Conservation (phyloP, 2,329 filamentous ascomycete species). For the Grosmannia penicillata region DNA sequence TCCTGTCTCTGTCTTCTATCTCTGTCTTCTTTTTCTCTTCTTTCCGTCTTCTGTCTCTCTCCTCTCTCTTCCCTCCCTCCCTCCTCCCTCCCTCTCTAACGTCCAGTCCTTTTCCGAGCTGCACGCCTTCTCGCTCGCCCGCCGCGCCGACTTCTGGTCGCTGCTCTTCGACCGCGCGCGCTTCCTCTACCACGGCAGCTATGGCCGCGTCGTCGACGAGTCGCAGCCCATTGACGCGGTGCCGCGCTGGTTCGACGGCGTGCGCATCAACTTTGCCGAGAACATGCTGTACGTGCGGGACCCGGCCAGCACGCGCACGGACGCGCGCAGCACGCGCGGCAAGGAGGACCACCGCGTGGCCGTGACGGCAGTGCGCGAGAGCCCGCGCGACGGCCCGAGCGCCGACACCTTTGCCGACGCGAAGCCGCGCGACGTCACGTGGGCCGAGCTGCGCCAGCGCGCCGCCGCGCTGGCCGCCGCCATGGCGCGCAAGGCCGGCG, state of each 20-base stretch:
- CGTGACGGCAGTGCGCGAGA: conserved; percentile 58
- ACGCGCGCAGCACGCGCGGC: conserved; percentile 29
- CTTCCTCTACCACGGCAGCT: conserved; percentile 48
- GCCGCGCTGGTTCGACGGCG: conserved; percentile 64
- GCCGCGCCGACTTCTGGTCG: conserved; percentile 49
- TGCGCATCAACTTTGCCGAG: conserved; percentile 64
- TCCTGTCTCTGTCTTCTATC: background rate
- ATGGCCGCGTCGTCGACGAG: conserved; percentile 51
- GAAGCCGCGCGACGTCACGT: conserved; percentile 48
- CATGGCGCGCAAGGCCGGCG: conserved; percentile 44
- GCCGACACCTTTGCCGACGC: too few species aligned
- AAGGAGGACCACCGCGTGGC: conserved; percentile 63
- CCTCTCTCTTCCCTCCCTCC: too few species aligned
- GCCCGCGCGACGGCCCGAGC: too few species aligned
- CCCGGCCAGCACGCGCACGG: conserved; percentile 21
- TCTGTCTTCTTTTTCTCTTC: background rate
- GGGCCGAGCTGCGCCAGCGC: conserved; percentile 46
- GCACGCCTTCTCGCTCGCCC: conserved; percentile 51
- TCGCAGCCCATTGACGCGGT: conserved; percentile 52
- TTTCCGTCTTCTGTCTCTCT: background rate
- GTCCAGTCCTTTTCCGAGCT: conserved; percentile 45
- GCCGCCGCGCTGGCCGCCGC: conserved; percentile 49
- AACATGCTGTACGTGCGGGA: conserved; percentile 54
- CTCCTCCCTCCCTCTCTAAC: background rate
- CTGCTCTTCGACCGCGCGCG: conserved; percentile 45